Evolutionary conservation across 345 rosid genomes (phyloP), one percentile per base, ranked within the genome.

Genomic region (Laguncularia racemosa): DNA sequence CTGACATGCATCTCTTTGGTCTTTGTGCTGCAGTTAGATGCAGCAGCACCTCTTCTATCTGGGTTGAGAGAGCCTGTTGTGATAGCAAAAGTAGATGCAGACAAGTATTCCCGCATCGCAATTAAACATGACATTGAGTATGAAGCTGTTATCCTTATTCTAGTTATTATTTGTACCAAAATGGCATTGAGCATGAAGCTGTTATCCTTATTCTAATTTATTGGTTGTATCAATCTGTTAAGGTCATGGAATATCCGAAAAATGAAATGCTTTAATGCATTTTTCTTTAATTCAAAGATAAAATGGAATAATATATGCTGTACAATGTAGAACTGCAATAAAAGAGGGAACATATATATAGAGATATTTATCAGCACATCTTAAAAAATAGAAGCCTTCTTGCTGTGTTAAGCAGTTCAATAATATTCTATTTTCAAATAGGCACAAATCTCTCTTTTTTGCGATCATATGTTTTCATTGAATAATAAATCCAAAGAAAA

Each of bases 1-100:
- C 44, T 12, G 45, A 59, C 47, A 18, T 40, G 44, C 8, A 50
- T 0, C 45, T 48, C 33, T 14, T 14, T 58, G 26, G 21, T 64
- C 46, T 45, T 61, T 69, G 54, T 53, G 18, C 13, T 75, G 76
- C 76, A 93, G 99, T 79, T 93, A 64, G 92, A 87, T 68, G 88
- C 82, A 44, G 99, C 97, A 51, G 99, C 97, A 16, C 82, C 84
- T n/a, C 43, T 79, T 67, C 89, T 89, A 61, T 78, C 91, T 28
- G 74, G 63, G 64, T 64, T 82, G 65, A 93, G 84, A 63, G 69
- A 82, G 67, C 95, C 99, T n/a, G 65, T 93, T 15, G 75, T 82
- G 52, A 73, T 93, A 55, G 97, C 95, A 0, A 93, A 93, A 87
- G 69, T 93, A 12, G 56, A 93, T 75, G 97, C 95, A 55, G 97